These are phyloP conservation scores for Daldinia bambusicola DNA, from an alignment of 495 filamentous ascomycete species.

Conservation along the genomic window DNA sequence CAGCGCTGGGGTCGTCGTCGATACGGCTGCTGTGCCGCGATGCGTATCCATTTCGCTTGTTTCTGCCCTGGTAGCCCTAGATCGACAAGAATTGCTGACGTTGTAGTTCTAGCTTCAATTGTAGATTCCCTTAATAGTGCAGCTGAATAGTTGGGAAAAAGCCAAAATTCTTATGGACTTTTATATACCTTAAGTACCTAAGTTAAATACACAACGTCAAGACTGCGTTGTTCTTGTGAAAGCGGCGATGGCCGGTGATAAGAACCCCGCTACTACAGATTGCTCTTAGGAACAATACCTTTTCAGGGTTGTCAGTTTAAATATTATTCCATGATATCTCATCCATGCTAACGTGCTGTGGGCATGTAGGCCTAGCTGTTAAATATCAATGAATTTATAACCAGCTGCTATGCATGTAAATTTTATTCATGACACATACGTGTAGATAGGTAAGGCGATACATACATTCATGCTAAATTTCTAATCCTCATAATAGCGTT, in stretches of 20 bases:
- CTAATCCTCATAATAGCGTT: not conserved
- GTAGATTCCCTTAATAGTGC: not conserved
- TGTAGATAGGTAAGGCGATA: not conserved
- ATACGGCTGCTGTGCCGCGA: constrained; percentile 17
- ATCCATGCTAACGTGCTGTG: not conserved
- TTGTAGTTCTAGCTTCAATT: not conserved
- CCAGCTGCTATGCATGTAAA: not conserved
- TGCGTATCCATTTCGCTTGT: constrained; percentile 27
- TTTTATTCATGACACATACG: not conserved
- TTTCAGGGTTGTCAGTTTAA: too few relatives aligned
- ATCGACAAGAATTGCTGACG: not conserved
- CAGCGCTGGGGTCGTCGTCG: constrained; percentile 34
- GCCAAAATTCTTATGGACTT: not conserved
- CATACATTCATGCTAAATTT: not conserved
- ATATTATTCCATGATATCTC: not conserved
- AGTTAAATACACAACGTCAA: too few relatives aligned
- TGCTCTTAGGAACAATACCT: too few relatives aligned
- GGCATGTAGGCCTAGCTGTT: not conserved
- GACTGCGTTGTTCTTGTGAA: not conserved
- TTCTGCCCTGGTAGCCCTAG: too few relatives aligned
- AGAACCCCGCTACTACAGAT: not conserved
- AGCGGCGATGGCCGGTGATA: not conserved
- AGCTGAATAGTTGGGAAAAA: not conserved
- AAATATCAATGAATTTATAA: not conserved
- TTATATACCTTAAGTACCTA: too few relatives aligned